A percentile compares a stretch with the other conserved stretches of the same genome.
These are phyloP conservation scores for Acanthamoeba healyi DNA, from an alignment of 208 protist genomes.

Conservation along the genomic window DNA sequence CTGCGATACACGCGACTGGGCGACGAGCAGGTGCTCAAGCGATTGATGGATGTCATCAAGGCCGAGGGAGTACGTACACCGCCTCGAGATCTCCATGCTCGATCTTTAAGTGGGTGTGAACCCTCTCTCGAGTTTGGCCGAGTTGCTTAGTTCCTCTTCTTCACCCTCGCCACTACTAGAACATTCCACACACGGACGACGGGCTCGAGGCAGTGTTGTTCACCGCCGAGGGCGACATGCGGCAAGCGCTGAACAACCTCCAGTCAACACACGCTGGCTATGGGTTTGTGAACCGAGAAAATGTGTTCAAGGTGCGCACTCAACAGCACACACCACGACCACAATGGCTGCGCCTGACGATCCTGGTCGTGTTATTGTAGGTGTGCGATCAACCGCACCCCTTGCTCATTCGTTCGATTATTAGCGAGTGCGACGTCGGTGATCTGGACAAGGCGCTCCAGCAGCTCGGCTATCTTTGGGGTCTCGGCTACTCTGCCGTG, in stretches of 20 bases:
- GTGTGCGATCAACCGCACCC: conserved; percentile 98
- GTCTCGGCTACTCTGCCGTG: conserved; percentile 95
- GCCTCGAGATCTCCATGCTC: not conserved
- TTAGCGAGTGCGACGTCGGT: conserved; percentile 92
- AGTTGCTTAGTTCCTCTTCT: not conserved
- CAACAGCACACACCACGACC: not conserved
- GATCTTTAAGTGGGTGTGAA: not conserved
- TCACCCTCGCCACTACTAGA: conserved; percentile 1
- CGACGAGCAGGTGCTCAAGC: conserved; percentile 94
- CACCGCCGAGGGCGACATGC: conserved; percentile 97
- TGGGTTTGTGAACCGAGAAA: conserved; percentile 96
- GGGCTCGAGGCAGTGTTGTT: conserved; percentile 98
- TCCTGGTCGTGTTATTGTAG: not conserved
- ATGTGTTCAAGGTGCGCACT: conserved; percentile 97
- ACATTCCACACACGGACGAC: conserved; percentile 93
- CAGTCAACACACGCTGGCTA: conserved; percentile 98
- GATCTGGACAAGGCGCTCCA: conserved; percentile 89
- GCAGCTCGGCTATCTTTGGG: conserved; percentile 92
- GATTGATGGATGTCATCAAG: conserved; percentile 94
- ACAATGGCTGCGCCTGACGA: not conserved
- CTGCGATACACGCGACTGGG: conserved; percentile 91
- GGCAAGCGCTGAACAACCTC: conserved; percentile 98
- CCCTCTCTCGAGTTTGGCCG: not conserved
- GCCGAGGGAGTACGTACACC: conserved; percentile 90
- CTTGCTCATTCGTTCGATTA: conserved; percentile 94